phyloP scores from a whole-genome alignment of 2,329 filamentous ascomycete genomes.

The Sclerotinia sclerotiorum region DNA sequence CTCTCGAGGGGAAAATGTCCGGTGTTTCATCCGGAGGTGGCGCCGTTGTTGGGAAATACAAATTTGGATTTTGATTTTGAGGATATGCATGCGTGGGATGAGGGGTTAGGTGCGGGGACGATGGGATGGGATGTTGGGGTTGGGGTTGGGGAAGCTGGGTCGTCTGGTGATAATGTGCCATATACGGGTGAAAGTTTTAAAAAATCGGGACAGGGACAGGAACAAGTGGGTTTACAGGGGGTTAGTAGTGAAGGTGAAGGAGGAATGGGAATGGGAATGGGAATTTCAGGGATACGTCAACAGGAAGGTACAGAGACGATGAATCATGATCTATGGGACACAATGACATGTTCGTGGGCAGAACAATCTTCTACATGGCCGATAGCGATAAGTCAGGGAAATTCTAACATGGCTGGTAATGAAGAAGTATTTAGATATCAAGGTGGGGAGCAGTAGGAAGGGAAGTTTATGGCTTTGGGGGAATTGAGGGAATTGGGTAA shows the following conservation, averaged over 20 bases:
- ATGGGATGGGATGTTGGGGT: neutral
- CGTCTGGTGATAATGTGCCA: too few species aligned
- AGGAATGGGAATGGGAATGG: neutral
- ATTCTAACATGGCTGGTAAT: too few species aligned
- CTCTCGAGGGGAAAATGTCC: conserved; percentile 12
- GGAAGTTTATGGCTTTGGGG: too few species aligned
- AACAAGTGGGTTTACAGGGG: fast-evolving
- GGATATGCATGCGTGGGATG: conserved; percentile 1
- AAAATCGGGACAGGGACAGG: neutral
- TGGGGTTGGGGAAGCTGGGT: neutral
- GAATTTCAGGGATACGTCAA: neutral
- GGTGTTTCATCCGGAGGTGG: conserved; percentile 11
- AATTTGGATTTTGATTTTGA: conserved; percentile 28
- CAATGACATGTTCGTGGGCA: conserved; percentile 38
- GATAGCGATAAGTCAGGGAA: fast-evolving
- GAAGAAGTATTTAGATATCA: neutral
- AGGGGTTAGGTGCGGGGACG: neutral
- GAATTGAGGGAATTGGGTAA: neutral
- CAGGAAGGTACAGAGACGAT: neutral
- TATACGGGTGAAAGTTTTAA: neutral
- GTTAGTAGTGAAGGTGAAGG: neutral
- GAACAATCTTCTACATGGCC: neutral
- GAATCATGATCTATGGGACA: conserved; percentile 38
- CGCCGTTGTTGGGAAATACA: neutral
- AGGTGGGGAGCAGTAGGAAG: neutral